Evolutionary conservation across 768 basidiomycete genomes (phyloP), one percentile per base, ranked within the genome.

Genomic region (Naematelia aurantialba): DNA sequence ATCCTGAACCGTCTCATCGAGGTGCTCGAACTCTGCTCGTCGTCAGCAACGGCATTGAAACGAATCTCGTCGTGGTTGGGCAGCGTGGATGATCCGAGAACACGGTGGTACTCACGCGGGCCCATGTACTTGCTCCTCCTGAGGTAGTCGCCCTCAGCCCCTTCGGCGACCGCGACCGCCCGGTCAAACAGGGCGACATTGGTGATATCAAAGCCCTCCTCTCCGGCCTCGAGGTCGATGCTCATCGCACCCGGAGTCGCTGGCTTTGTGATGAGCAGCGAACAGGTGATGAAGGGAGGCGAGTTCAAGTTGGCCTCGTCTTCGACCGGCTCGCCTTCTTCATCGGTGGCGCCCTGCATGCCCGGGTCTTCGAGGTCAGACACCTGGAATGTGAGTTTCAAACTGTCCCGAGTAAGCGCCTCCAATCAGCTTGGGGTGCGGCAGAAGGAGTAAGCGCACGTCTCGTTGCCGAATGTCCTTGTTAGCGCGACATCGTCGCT

Each of bases 141-240:
- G 75, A 87, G 88, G 91, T 89, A 97, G 79, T 97, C 92, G 5
- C 89, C 87, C 63, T 98, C 91, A 5, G 89, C 86, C 12, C 85
- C 89, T 67, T 89, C 78, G 5, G 87, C 88, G 13, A 84, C 86
- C 12, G 86, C 91, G 12, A 89, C 66, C 65, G 91, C 89, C 0
- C 80, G 76, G 79, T 94, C 97, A 81, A 81, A 91, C 22, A 71
- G 65, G 1, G 92, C 85, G 62, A 93, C 84, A 78, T 90, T 94
- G 76, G 96, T 92, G 53, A 93, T 81, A n/a, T 87, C 66, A 58
- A 76, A 74, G 4, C 68, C 62, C 49, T 73, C 75, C 55, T 76
- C 70, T 26, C 72, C 72, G 4, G 72, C 69, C 49, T 73, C 62
- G 21, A 73, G 47, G 54, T 72, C 69, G 17, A 76, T 78, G 58